Evolutionary conservation across 345 rosid species (phyloP).

Genomic region (Eucalyptus lansdowneana): DNA sequence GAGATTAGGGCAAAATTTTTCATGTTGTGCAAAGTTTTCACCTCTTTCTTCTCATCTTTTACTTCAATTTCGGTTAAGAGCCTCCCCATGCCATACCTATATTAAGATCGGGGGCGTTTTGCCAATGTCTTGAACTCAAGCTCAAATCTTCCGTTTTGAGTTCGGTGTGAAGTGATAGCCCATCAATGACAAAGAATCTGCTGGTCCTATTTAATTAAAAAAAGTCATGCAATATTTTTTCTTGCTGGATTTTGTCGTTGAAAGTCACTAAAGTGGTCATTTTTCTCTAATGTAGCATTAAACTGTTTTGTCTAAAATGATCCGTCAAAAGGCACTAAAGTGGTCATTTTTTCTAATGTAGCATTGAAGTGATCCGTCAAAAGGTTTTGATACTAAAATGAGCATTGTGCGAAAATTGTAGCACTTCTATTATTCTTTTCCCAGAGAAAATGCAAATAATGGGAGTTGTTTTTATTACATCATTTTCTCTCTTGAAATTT

Average conservation of each 20-base stretch:
- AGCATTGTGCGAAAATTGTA: fast-evolving
- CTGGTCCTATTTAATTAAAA: too few species aligned
- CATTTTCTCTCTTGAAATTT: neutral
- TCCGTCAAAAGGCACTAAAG: neutral
- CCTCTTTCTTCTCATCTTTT: neutral
- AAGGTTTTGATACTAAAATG: neutral
- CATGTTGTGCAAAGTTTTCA: neutral
- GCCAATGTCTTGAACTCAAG: neutral
- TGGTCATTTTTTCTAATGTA: too few species aligned
- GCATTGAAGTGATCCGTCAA: neutral
- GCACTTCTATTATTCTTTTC: neutral
- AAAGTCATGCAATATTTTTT: neutral
- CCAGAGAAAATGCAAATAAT: too few species aligned
- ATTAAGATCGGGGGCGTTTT: neutral
- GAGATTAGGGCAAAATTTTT: neutral
- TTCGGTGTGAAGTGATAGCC: neutral
- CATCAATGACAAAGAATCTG: neutral
- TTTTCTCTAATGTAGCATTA: too few species aligned
- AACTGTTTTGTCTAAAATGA: too few species aligned
- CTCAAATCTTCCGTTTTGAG: neutral
- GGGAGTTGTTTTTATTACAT: neutral
- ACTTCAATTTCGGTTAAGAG: neutral
- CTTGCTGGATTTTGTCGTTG: too few species aligned
- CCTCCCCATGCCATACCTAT: neutral
- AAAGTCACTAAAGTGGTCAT: neutral